These are phyloP conservation scores for Thraustochytrium sp. DNA, from an alignment of 352 stramenopile species.

Conservation along the genomic window DNA sequence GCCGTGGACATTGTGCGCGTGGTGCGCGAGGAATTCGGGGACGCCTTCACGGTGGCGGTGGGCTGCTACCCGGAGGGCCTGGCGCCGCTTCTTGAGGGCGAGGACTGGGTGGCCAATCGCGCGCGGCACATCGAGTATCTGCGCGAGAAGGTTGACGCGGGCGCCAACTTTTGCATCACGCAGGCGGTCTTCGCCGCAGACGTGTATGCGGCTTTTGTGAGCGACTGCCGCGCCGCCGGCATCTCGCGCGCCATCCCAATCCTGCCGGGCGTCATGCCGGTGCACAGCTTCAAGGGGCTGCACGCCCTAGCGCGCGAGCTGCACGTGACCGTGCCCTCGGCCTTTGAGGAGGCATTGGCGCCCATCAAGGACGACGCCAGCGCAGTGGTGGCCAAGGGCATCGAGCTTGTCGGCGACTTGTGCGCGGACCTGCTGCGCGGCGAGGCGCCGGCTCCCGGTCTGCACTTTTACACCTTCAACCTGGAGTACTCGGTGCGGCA, in stretches of 20 bases:
- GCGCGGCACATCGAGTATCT: slow-evolving; percentile 56
- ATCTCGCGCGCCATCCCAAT: slow-evolving; percentile 71
- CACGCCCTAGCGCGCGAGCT: slow-evolving; percentile 55
- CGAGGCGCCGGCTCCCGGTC: slow-evolving; percentile 57
- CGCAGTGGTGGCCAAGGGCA: slow-evolving; percentile 80
- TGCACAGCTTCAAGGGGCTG: slow-evolving; percentile 59
- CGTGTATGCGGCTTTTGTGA: slow-evolving; percentile 74
- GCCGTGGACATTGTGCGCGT: slow-evolving; percentile 79
- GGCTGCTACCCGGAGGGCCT: slow-evolving; percentile 80
- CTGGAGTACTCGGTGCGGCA: slow-evolving; percentile 76
- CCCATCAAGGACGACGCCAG: slow-evolving; percentile 86
- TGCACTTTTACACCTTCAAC: slow-evolving; percentile 93
- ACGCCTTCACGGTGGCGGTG: slow-evolving; percentile 84
- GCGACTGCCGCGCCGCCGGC: slow-evolving; percentile 64
- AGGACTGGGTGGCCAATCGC: neutral
- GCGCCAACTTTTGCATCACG: slow-evolving; percentile 84
- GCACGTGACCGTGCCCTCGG: slow-evolving; percentile 60
- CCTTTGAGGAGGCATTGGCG: slow-evolving; percentile 68
- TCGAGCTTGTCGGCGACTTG: slow-evolving; percentile 76
- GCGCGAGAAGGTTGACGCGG: slow-evolving; percentile 79
- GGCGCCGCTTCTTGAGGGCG: slow-evolving; percentile 49
- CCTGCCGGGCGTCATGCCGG: slow-evolving; percentile 86
- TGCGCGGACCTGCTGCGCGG: slow-evolving; percentile 71
- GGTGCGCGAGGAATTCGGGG: slow-evolving; percentile 74
- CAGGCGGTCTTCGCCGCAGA: slow-evolving; percentile 86